These are phyloP conservation scores for Pythium insidiosum DNA, from an alignment of 352 stramenopile species.

Conservation along the genomic window DNA sequence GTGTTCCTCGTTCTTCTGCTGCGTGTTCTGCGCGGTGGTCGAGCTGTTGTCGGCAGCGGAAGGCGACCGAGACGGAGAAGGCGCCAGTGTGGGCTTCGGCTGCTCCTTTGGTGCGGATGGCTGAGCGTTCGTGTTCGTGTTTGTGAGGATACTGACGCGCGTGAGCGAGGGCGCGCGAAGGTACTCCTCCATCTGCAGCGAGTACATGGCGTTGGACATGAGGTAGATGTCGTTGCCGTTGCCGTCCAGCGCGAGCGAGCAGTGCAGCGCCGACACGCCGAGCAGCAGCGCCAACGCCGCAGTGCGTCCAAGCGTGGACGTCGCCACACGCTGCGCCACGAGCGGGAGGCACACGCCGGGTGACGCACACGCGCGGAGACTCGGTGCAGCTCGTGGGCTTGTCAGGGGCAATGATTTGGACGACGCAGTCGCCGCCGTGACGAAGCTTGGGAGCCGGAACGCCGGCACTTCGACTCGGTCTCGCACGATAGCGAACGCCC, in stretches of 20 bases:
- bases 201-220: conserved; percentile 12
- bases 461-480: too few relatives aligned
- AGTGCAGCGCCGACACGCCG: conserved; percentile 1
- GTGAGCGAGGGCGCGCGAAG: background rate
- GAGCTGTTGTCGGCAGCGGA: too few relatives aligned
- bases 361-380: too few relatives aligned
- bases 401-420: too few relatives aligned
- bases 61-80: too few relatives aligned
- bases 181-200: conserved; percentile 6
- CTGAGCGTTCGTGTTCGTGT: too few relatives aligned
- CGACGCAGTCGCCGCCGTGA: too few relatives aligned
- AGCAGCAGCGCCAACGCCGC: background rate
- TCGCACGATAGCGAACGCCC: background rate
- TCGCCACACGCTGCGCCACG: background rate
- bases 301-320: conserved; percentile 1
- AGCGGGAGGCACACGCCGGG: background rate
- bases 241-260: conserved; percentile 5
- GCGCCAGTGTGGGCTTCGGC: too few relatives aligned
- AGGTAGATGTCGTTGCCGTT: conserved; percentile 9
- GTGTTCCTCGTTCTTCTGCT: background rate
- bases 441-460: background rate
- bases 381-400: too few relatives aligned
- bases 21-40: too few relatives aligned
- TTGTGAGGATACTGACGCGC: too few relatives aligned
- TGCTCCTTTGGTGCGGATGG: too few relatives aligned